phyloP scores from a whole-genome alignment of 2,329 filamentous ascomycete species.

The Lojkania enalia region DNA sequence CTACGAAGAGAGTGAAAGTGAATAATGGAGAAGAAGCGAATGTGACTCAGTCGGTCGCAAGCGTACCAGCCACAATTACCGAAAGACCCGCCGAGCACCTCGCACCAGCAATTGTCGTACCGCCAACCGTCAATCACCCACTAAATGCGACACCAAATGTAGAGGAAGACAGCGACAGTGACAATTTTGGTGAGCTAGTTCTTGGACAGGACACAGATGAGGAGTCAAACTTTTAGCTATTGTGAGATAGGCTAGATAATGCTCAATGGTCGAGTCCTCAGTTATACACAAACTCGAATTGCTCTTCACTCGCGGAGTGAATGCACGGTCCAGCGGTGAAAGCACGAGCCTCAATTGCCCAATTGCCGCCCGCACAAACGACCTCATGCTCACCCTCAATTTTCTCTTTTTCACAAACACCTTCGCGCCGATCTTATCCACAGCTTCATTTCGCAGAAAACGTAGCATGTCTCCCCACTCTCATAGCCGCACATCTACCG shows the following conservation, averaged over 20 bases:
- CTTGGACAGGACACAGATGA: conserved; percentile 43
- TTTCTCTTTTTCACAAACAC: no score
- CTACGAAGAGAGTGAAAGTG: conserved; percentile 34
- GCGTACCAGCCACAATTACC: background rate
- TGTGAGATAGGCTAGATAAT: no score
- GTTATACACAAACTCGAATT: background rate
- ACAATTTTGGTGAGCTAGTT: conserved; percentile 37
- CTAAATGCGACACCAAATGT: conserved; percentile 11
- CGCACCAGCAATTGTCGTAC: conserved; percentile 3
- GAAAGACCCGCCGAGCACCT: background rate
- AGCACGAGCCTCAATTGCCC: background rate
- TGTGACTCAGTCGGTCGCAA: background rate
- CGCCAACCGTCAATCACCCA: conserved; percentile 19
- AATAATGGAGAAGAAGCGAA: conserved; percentile 14
- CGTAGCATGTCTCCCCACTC: no score
- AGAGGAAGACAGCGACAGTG: conserved; percentile 33
- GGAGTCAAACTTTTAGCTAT: conserved; percentile 30
- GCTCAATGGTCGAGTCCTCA: background rate
- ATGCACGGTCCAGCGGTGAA: background rate
- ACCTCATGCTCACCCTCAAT: no score
- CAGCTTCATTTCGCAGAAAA: no score
- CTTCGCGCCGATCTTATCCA: no score
- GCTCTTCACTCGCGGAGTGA: background rate
- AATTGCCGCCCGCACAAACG: background rate
- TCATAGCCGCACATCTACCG: no score